Evolutionary conservation across 169 alveolate genomes (phyloP), one percentile per base, ranked within the genome.

Genomic region (Eimeria brunetti): DNA sequence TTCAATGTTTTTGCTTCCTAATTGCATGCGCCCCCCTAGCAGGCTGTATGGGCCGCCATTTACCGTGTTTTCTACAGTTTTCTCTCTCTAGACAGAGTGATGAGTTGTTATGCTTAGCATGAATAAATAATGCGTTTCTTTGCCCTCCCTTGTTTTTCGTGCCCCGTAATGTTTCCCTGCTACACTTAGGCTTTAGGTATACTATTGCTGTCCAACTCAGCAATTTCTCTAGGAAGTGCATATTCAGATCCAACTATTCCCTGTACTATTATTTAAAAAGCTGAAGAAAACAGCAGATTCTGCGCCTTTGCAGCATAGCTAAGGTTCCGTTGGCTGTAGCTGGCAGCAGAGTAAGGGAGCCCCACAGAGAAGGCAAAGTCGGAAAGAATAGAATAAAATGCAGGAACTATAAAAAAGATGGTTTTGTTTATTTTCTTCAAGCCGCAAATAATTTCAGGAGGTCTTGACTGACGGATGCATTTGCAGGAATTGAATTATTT

Each of bases 361-460:
- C n/a, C n/a, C n/a, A 56, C 9, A 56, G 18, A 56, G 64, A 56
- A 56, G 18, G 9, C 9, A 56, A 56, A 56, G 78, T n/a, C 27
- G 12, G n/a, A 67, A 67, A 67, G n/a, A n/a, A n/a, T 14, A 67
- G n/a, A 67, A 67, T 16, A 67, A 67, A 67, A 67, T 16, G 78
- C 11, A 24, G 8, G 11, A 67, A 56, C 9, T 12, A 33, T n/a
- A 24, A 49, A 46, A 30, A 33, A 30, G n/a, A 27, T 46, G 75
- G 16, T 46, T 20, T 8, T 33, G 3, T 24, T 2, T 7, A 24
- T 33, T 49, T 60, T 38, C 73, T 38, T 81, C 75, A 81, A 5
- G 90, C 90, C 0, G 90, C 90, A n/a, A 81, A 53, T 30, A 81
- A 1, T n/a, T 81, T 27, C 7, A 81, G 73, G 73, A 81, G 2